A percentile compares a stretch with the other conserved stretches of the same genome.
Evolutionary conservation across 768 basidiomycete species (phyloP).

Genomic region (Termitomyces heimii): DNA sequence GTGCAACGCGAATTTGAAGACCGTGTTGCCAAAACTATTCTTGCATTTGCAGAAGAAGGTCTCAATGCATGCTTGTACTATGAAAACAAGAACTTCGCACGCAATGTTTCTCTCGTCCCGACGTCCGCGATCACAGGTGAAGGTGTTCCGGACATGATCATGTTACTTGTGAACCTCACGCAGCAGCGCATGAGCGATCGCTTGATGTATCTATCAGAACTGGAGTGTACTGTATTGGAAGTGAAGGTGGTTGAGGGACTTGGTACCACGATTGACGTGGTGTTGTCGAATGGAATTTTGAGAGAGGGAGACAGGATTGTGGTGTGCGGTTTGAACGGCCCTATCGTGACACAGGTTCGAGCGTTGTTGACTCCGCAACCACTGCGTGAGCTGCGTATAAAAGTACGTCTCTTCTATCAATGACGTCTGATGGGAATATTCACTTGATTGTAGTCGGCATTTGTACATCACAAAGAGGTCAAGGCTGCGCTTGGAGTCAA

Average conservation of each 20-base stretch:
- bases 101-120: constrained; percentile 94
- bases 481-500: constrained; percentile 97
- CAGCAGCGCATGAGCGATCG: constrained; percentile 97
- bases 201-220: constrained; percentile 95
- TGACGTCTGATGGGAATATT: constrained; percentile 7
- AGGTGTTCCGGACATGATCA: constrained; percentile 99
- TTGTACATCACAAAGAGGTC: constrained; percentile 96
- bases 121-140: constrained; percentile 98
- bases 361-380: constrained; percentile 96
- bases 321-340: constrained; percentile 94
- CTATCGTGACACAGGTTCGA: constrained; percentile 92
- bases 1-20: constrained; percentile 93
- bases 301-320: constrained; percentile 92
- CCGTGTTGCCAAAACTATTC: constrained; percentile 73
- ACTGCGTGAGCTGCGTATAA: constrained; percentile 89
- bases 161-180: constrained; percentile 94
- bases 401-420: constrained; percentile 43
- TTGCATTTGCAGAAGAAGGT: constrained; percentile 98
- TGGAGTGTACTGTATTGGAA: constrained; percentile 97
- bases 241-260: constrained; percentile 98
- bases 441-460: constrained; percentile 59
- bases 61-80: constrained; percentile 94
- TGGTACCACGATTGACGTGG: constrained; percentile 96
- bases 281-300: constrained; percentile 90
- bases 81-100: constrained; percentile 92